These are phyloP conservation scores for Albizia julibrissin DNA, from an alignment of 306 rosid genomes.

Conservation along the genomic window DNA sequence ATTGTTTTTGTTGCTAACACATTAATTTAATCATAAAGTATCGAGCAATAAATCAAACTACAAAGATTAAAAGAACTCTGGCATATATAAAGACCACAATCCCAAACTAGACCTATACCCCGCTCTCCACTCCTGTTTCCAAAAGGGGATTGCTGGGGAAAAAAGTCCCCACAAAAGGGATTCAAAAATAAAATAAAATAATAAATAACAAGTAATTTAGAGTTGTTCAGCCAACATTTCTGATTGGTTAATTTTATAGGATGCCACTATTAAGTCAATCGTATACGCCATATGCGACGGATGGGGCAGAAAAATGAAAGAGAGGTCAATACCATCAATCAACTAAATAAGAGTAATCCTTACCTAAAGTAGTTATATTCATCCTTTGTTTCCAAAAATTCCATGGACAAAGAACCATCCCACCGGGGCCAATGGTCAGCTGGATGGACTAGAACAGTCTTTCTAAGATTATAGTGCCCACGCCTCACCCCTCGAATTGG, in stretches of 20 bases:
- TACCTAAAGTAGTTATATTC: conserved; percentile 81
- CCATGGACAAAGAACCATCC: conserved; percentile 91
- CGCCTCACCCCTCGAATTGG: conserved; percentile 80
- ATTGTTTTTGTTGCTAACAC: conserved; percentile 3
- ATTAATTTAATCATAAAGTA: conserved; percentile 8
- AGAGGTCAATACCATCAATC: neutral
- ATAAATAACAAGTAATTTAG: neutral
- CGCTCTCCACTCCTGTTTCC: neutral
- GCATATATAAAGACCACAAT: conserved; percentile 19
- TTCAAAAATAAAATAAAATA: neutral
- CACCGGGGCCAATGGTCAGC: conserved; percentile 83
- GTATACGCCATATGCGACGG: neutral
- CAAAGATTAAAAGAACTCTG: conserved; percentile 18
- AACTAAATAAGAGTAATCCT: conserved; percentile 23
- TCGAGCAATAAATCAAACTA: conserved; percentile 17
- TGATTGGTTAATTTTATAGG: conserved; percentile 1
- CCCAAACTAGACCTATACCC: no score
- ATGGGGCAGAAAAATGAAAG: neutral
- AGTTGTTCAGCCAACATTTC: neutral
- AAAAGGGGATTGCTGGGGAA: neutral
- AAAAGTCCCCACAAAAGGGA: neutral
- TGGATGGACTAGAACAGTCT: conserved; percentile 80
- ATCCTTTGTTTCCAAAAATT: conserved; percentile 57
- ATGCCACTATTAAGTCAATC: conserved; percentile 8
- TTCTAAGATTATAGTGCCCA: conserved; percentile 58